Base-by-base conservation (phyloP, 441 rosid genomes). In the Pelargonium australe region DNA sequence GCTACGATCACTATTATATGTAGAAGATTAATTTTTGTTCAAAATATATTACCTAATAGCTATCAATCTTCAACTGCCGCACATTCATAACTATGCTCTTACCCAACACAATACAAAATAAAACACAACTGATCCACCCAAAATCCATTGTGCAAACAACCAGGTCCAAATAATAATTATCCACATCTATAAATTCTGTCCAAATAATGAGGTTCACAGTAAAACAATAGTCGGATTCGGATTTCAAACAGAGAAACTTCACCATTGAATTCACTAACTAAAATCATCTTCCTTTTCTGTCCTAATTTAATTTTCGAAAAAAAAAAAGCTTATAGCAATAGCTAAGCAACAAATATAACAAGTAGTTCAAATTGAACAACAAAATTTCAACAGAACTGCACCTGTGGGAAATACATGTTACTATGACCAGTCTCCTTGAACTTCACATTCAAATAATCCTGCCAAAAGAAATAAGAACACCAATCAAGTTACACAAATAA, bases 371-470 rank as follows among this genome's bases (percentile, higher is more conserved):
- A 7, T 51, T 51, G 58, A 75, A 57, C 55, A 1, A 71, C 47
- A 20, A 74, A 51, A 51, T 13, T n/a, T 31, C 58, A n/a, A 11
- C 20, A 47, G 64, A 69, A 68, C 40, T 72, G 67, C 16, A 89
- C 95, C 96, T 90, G 97, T 1, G 98, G 98, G 67, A 93, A 93
- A 73, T 91, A 87, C 96, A 91, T 91, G 79, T 94, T 94, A 74
- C 95, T 84, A 64, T 94, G 97, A 5, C 98, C 97, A 73, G 95
- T 88, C 83, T 94, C 95, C 90, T 91, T 94, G 86, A 91, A 89
- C 73, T 89, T 89, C 44, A 84, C 93, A 82, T 91, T 93, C 79
- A 89, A 73, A 82, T 86, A 90, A 20, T 89, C 98, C 97, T 92
- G 79, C 80, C 19, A 51, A 13, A 51, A 12, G 58, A 4, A 51